Conservation (phyloP, 2,329 filamentous ascomycete genomes). For the Penicillium rolfsii region DNA sequence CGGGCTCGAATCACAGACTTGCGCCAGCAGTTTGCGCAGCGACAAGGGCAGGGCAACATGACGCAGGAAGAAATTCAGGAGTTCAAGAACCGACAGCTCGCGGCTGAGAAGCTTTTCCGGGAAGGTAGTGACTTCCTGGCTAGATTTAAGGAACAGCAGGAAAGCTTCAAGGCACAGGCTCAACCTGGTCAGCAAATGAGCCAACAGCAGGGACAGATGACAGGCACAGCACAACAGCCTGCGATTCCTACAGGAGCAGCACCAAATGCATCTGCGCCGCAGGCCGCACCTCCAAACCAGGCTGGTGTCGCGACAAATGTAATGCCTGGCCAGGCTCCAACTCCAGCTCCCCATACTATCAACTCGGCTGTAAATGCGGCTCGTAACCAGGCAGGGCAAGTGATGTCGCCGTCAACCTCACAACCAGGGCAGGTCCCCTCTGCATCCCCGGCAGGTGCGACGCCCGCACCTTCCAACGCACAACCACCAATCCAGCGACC, state of each 20-base stretch:
- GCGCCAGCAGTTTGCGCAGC: conserved; percentile 43
- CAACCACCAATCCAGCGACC: conserved; percentile 31
- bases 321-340: conserved; percentile 40
- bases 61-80: conserved; percentile 48
- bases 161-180: conserved; percentile 45
- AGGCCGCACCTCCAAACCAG: conserved; percentile 25
- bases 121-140: conserved; percentile 52
- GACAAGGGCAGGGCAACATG: conserved; percentile 45
- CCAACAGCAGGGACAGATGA: conserved; percentile 28
- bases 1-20: conserved; percentile 49
- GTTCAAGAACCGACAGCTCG: conserved; percentile 46
- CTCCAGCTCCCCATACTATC: conserved; percentile 51
- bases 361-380: conserved; percentile 53
- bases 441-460: conserved; percentile 34
- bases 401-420: conserved; percentile 42
- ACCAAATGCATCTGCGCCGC: conserved; percentile 24
- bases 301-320: conserved; percentile 32
- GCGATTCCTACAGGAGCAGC: conserved; percentile 22
- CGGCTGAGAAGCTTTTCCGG: conserved; percentile 45
- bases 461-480: conserved; percentile 30
- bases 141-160: conserved; percentile 55
- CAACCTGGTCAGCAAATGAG: conserved; percentile 37
- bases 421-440: conserved; percentile 38
- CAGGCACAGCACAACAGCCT: conserved; percentile 24
- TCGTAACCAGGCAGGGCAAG: conserved; percentile 44